Evolutionary conservation across 148 eudicot genomes (phyloP), one percentile per base, ranked within the genome.

Genomic region (Rhododendron kiyosumense): DNA sequence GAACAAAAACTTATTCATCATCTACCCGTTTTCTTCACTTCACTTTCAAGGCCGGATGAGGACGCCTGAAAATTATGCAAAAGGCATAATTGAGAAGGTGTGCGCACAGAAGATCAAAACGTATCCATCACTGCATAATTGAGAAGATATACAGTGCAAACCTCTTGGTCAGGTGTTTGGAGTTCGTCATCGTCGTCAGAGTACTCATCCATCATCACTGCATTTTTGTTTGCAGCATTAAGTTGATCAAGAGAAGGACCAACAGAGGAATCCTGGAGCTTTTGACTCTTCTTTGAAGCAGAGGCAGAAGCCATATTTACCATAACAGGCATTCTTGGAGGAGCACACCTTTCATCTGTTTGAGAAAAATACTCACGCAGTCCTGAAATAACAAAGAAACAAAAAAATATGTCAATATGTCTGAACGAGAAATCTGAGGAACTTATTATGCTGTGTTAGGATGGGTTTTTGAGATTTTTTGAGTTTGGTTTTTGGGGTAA

Each of bases 241-340:
- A 89, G 82, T 87, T 91, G 95, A 90, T 95, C 96, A 49, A 91
- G 85, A 85, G 94, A 90, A 32, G 89, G 54, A 89, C 89, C 89
- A 84, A 76, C 57, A 43, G 95, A 90, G 61, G 93, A 84, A 59
- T 87, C 90, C 75, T 87, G 93, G 86, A 87, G 88, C 86, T 91
- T 97, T 38, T 86, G 93, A 86, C 88, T 89, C 93, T 89, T 95
- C 87, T 90, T 94, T 81, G 95, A 83, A 88, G 95, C 88, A 73
- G 98, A 90, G 32, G 92, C 92, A 78, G 99, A 93, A 88, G 93
- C 91, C 99, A 97, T 95, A 84, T 97, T 97, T 83, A 95, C 96
- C 98, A 97, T 95, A 80, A 95, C 98, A 75, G 99, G 99, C 78
- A 97, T 95, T 88, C 99, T 94, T 43, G 98, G 98, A 82, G 98